Percentiles rank a stretch among this genome's conserved stretches.
These are phyloP conservation scores for Sutorius eximius DNA, from an alignment of 1,284 basidiomycete genomes.

Conservation along the genomic window DNA sequence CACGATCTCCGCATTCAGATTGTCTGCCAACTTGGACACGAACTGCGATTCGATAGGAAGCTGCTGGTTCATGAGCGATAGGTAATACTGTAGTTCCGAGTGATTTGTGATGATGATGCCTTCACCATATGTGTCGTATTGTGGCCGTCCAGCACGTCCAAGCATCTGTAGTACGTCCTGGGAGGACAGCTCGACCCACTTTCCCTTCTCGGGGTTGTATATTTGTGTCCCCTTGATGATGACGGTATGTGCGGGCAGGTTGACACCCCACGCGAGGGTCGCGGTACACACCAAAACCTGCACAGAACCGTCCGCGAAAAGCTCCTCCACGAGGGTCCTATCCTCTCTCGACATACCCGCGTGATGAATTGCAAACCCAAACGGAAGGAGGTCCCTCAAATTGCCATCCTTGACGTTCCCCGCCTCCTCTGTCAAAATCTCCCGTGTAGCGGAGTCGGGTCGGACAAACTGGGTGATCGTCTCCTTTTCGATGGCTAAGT, in stretches of 20 bases:
- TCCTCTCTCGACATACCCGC: constrained; percentile 99
- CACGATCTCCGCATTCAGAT: constrained; percentile 97
- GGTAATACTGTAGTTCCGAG: constrained; percentile 94
- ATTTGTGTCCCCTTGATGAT: constrained; percentile 99
- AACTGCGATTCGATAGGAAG: constrained; percentile 97
- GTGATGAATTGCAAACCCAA: constrained; percentile 97
- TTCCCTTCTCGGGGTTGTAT: constrained; percentile 98
- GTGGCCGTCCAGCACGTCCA: constrained; percentile 95
- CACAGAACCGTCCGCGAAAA: constrained; percentile 91
- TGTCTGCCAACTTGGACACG: constrained; percentile 90
- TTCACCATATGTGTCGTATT: constrained; percentile 97
- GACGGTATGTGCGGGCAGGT: constrained; percentile 95
- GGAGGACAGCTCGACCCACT: constrained; percentile 94
- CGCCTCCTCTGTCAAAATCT: constrained; percentile 85
- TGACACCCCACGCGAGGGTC: constrained; percentile 99
- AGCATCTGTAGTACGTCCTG: constrained; percentile 99
- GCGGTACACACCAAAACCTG: constrained; percentile 98
- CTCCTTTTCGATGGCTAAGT: constrained; percentile 95
- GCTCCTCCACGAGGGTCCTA: constrained; percentile 89
- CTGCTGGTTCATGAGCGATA: constrained; percentile 92
- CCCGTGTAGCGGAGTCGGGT: constrained; percentile 84
- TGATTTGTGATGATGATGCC: constrained; percentile 99
- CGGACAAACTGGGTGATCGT: constrained; percentile 95
- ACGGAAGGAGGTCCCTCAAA: constrained; percentile 89
- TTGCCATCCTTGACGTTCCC: constrained; percentile 84